These are phyloP conservation scores for Blepharisma stoltei DNA, from an alignment of 73 alveolate species.

Conservation along the genomic window DNA sequence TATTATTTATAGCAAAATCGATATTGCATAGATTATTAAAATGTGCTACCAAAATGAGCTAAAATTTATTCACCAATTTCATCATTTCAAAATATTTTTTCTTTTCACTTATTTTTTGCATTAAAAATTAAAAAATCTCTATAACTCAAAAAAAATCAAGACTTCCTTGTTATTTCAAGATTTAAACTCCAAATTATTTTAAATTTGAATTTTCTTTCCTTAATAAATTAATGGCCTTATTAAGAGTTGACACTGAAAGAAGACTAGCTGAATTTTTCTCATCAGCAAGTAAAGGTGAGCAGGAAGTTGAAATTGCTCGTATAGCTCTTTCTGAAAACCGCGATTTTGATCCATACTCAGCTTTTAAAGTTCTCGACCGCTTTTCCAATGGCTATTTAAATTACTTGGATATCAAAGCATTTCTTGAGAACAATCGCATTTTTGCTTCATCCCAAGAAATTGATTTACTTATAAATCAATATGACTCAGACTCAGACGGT, in stretches of 20 bases:
- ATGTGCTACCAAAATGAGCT: too few species aligned
- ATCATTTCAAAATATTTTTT: too few species aligned
- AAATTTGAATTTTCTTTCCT: too few species aligned
- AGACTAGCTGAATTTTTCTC: constrained; percentile 56
- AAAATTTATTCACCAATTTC: too few species aligned
- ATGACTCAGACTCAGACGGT: constrained; percentile 33
- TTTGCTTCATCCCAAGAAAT: constrained; percentile 25
- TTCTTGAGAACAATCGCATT: constrained; percentile 35
- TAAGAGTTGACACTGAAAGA: constrained; percentile 33
- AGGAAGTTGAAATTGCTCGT: constrained; percentile 51
- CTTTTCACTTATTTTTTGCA: too few species aligned
- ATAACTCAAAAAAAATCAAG: too few species aligned
- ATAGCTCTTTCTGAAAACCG: constrained; percentile 48
- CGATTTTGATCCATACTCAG: constrained; percentile 69
- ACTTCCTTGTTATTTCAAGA: too few species aligned
- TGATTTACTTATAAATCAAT: constrained; percentile 6
- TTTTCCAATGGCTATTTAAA: constrained; percentile 29
- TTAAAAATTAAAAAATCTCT: too few species aligned
- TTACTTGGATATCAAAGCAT: constrained; percentile 31
- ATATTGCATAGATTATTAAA: too few species aligned
- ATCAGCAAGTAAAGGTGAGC: constrained; percentile 61
- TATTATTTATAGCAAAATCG: too few species aligned
- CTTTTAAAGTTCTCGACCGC: constrained; percentile 61
- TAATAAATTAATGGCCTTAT: constrained; percentile 3
- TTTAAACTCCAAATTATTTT: too few species aligned